Conservation (phyloP, 768 basidiomycete genomes). For the Boletus insuetus region DNA sequence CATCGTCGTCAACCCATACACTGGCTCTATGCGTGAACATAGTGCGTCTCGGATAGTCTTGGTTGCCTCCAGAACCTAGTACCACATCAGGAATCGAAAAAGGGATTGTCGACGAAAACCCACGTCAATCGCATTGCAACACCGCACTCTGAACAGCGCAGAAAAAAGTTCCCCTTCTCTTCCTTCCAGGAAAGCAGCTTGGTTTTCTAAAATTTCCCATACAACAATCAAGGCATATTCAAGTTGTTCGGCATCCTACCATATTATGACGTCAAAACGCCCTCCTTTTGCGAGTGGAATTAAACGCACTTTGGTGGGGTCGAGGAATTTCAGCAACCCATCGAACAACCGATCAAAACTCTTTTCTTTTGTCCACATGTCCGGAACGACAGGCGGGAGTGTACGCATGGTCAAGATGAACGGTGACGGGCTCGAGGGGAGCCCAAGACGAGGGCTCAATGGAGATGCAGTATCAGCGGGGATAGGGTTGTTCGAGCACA, state of each 20-base stretch:
- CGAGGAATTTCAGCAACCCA: conserved; percentile 61
- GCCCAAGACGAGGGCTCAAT: conserved; percentile 48
- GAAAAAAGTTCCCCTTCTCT: conserved; percentile 76
- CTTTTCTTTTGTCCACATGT: conserved; percentile 73
- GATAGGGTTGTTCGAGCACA: conserved; percentile 61
- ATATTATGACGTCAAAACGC: not conserved
- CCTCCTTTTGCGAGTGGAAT: not conserved
- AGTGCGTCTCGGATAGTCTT: conserved; percentile 77
- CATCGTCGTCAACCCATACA: conserved; percentile 82
- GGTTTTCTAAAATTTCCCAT: conserved; percentile 82
- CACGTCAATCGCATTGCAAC: conserved; percentile 69
- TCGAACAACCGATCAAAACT: conserved; percentile 69
- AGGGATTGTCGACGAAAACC: conserved; percentile 21
- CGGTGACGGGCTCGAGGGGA: conserved; percentile 58
- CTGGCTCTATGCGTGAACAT: conserved; percentile 70
- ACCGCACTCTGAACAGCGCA: conserved; percentile 67
- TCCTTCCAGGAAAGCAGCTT: conserved; percentile 70
- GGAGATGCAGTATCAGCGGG: conserved; percentile 44
- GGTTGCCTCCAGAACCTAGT: conserved; percentile 78
- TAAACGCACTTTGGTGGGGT: conserved; percentile 55
- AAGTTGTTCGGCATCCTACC: conserved; percentile 59
- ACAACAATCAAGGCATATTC: conserved; percentile 79
- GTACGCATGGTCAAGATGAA: conserved; percentile 39
- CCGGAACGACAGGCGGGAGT: conserved; percentile 43
- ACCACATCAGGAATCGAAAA: not conserved